Evolutionary conservation across 305 asterid species (phyloP).

Genomic region (Solanum hybrid): DNA sequence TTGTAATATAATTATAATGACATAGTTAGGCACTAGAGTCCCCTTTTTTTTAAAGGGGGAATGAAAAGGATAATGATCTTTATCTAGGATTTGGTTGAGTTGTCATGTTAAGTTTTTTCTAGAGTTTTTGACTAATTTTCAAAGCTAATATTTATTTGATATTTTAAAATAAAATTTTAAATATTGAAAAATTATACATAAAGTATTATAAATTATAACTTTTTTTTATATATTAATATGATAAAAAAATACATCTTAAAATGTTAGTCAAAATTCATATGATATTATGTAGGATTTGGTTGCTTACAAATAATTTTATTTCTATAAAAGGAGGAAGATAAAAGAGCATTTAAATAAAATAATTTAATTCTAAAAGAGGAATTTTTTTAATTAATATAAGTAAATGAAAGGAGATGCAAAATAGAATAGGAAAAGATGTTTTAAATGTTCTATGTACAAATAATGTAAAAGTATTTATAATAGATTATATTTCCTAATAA

Average conservation of each 20-base stretch:
- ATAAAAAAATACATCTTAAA: no score
- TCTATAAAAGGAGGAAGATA: background rate
- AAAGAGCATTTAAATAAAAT: background rate
- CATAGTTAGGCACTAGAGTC: background rate
- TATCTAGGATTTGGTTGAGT: background rate
- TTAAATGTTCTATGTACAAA: no score
- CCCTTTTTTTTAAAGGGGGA: background rate
- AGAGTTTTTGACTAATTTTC: background rate
- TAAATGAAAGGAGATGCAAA: background rate
- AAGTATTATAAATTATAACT: no score
- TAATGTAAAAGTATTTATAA: no score
- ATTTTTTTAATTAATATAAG: background rate
- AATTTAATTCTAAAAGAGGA: background rate
- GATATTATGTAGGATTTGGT: background rate
- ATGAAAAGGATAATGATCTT: background rate
- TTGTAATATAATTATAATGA: background rate
- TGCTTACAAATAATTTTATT: background rate
- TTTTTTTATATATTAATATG: no score
- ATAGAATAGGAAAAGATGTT: background rate
- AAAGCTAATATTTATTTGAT: no score
- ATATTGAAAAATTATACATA: accelerated
- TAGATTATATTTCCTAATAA: no score
- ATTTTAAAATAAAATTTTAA: no score
- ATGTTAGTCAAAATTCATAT: background rate
- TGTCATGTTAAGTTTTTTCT: no score